Evolutionary conservation across 306 rosid genomes (phyloP).

Genomic region (Dryas octopetala): DNA sequence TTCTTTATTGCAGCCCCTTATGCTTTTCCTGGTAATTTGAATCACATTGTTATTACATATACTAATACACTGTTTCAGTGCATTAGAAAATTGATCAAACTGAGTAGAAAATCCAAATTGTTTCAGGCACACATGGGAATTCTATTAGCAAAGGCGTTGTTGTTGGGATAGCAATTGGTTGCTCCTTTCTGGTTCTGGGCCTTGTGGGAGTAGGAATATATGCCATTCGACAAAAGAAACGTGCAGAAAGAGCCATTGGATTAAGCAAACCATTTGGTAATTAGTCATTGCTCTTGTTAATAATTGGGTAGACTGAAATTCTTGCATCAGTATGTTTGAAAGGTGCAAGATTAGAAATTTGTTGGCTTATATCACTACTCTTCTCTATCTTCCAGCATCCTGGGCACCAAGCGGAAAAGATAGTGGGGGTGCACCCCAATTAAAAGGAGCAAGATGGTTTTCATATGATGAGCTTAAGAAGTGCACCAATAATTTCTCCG

Average conservation of each 20-base stretch:
- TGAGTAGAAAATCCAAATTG: conserved; percentile 24
- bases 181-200: conserved; percentile 58
- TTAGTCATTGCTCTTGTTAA: conserved; percentile 17
- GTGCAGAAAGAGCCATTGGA: conserved; percentile 89
- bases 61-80: conserved; percentile 2
- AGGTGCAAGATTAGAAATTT: conserved; percentile 6
- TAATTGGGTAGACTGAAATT: conserved; percentile 2
- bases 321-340: conserved; percentile 6
- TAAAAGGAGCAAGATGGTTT: conserved; percentile 98
- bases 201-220: conserved; percentile 63
- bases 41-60: conserved; percentile 2
- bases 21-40: conserved; percentile 58
- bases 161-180: conserved; percentile 57
- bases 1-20: conserved; percentile 70
- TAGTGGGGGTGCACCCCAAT: conserved; percentile 94
- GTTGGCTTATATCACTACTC: conserved; percentile 19
- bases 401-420: conserved; percentile 94
- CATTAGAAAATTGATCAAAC: conserved; percentile 11
- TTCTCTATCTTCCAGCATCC: conserved; percentile 56
- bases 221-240: conserved; percentile 83
- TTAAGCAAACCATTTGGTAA: conserved; percentile 87
- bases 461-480: conserved; percentile 88
- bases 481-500: conserved; percentile 69
- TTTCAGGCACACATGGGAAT: conserved; percentile 44
- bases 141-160: conserved; percentile 48